phyloP scores from a whole-genome alignment of 352 stramenopile species.

The Blastocystis sp. region DNA sequence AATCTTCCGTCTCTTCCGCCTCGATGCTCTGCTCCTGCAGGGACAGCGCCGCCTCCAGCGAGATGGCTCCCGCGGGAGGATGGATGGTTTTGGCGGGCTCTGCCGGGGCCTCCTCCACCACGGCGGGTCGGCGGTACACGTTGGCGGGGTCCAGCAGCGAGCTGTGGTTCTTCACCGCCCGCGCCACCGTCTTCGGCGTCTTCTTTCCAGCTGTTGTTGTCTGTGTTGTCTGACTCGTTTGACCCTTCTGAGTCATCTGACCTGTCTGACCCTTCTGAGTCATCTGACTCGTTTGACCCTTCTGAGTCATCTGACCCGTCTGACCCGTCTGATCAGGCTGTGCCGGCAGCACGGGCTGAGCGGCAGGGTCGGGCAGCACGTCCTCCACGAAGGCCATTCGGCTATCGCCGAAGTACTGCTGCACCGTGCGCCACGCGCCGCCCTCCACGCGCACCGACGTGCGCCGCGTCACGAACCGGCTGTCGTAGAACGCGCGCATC shows the following conservation, averaged over 20 bases:
- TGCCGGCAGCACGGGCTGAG: not conserved
- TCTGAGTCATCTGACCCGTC: not conserved
- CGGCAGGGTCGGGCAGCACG: not conserved
- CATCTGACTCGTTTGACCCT: not conserved
- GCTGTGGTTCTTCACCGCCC: not conserved
- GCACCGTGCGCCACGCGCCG: slow-evolving; percentile 8
- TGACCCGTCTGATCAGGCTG: not conserved
- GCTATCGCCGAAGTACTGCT: not conserved
- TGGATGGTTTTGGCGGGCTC: not conserved
- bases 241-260: not conserved
- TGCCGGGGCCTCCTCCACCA: not conserved
- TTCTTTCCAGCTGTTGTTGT: not conserved
- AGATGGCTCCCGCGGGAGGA: not conserved
- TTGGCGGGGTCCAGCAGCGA: not conserved
- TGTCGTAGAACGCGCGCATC: slow-evolving; percentile 40
- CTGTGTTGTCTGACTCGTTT: not conserved
- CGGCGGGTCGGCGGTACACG: not conserved
- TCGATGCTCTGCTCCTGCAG: not conserved
- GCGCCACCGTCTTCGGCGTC: not conserved
- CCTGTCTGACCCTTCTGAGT: not conserved
- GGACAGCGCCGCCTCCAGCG: slow-evolving; percentile 1
- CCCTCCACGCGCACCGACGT: not conserved
- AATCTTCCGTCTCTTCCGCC: not conserved
- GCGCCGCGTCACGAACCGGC: not conserved
- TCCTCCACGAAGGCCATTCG: slow-evolving; percentile 7